phyloP scores from a whole-genome alignment of 1,284 basidiomycete species.

The Microbotryum saponariae region DNA sequence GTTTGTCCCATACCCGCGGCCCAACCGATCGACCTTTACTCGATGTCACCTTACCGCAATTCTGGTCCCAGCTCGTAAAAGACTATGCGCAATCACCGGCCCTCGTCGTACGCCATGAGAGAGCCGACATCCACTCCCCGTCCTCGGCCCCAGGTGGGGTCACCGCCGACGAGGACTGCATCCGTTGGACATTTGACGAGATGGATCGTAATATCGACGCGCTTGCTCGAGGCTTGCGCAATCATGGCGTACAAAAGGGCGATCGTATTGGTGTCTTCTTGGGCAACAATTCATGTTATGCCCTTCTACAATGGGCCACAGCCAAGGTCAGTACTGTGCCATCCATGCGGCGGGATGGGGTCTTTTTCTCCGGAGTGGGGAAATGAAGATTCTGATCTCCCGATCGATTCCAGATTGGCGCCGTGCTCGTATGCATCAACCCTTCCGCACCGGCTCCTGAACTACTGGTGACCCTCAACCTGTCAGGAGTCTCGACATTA shows the following conservation, averaged over 20 bases:
- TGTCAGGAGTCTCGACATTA: slow-evolving; percentile 1
- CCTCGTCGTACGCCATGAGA: too few species aligned
- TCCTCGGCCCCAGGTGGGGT: too few species aligned
- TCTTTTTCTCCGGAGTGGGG: not conserved
- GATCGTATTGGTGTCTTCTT: slow-evolving; percentile 73
- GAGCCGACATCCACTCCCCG: too few species aligned
- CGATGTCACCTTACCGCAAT: too few species aligned
- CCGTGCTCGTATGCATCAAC: slow-evolving; percentile 70
- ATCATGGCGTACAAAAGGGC: slow-evolving; percentile 63
- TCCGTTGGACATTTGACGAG: slow-evolving; percentile 67
- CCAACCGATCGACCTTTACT: too few species aligned
- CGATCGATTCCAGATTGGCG: slow-evolving; percentile 52
- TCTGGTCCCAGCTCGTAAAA: too few species aligned
- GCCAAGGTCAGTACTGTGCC: slow-evolving; percentile 40
- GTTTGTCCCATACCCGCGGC: too few species aligned
- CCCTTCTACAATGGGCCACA: slow-evolving; percentile 72
- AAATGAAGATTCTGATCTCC: not conserved
- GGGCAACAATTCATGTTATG: slow-evolving; percentile 61
- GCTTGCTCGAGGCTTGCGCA: slow-evolving; percentile 61
- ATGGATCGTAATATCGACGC: slow-evolving; percentile 60
- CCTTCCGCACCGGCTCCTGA: slow-evolving; percentile 68
- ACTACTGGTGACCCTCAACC: slow-evolving; percentile 46
- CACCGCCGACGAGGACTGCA: slow-evolving; percentile 49
- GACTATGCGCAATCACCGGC: too few species aligned
- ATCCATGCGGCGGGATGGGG: not conserved